phyloP scores from a whole-genome alignment of 148 eudicot species.

The Vaccinium myrtillus region DNA sequence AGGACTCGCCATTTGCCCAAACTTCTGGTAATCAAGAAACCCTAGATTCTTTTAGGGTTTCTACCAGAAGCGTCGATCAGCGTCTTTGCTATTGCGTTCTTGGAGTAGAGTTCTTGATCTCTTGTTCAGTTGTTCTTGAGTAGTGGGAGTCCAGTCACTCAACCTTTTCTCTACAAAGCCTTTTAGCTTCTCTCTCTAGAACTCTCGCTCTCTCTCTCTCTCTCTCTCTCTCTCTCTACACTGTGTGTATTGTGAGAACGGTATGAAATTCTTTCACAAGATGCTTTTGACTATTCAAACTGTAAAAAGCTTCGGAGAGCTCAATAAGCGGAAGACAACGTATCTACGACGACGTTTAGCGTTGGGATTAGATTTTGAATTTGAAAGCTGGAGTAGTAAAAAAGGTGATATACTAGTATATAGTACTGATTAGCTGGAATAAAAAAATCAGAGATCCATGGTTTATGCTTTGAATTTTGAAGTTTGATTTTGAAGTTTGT shows the following conservation, averaged over 20 bases:
- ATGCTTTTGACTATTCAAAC: background rate
- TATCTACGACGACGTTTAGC: background rate
- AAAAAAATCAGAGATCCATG: no score
- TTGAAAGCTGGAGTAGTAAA: background rate
- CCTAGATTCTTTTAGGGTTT: constrained; percentile 2
- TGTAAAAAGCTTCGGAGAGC: background rate
- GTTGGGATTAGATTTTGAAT: background rate
- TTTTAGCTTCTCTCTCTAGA: background rate
- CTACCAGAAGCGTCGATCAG: background rate
- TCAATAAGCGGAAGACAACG: background rate
- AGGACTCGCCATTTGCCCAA: constrained; percentile 56
- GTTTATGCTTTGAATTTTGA: no score
- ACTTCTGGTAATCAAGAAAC: constrained; percentile 1
- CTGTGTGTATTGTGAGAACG: background rate
- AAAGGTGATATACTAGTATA: no score
- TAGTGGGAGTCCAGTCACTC: background rate
- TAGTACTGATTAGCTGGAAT: no score
- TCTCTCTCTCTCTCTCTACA: background rate
- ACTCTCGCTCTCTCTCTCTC: background rate
- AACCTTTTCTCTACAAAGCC: background rate
- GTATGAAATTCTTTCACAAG: background rate
- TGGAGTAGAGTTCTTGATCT: background rate
- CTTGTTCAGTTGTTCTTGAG: background rate
- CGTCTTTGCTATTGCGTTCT: background rate
- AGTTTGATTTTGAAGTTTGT: no score